Evolutionary conservation across 1,139 yeast genomes (phyloP), one percentile per base, ranked within the genome.

Genomic region (Casaregolazyma suthepensis): DNA sequence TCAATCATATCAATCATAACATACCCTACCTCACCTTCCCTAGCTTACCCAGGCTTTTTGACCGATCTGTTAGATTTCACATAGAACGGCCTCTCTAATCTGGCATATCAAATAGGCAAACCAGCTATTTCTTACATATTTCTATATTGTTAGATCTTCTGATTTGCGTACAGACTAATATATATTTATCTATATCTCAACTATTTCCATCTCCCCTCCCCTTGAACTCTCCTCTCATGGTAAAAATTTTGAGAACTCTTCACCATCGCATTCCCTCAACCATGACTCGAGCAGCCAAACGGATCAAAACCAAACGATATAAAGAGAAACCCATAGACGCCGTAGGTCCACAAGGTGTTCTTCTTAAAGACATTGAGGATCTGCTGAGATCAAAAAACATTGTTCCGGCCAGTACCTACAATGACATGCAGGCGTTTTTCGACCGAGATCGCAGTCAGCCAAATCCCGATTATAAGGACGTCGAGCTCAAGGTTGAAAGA

Each of bases 281-380:
- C 43, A 43, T 46, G 40, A 23, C 47, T 35, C 23, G 52, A 19
- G 46, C 35, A 20, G 45, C 61, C 31, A 61, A 63, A 59, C 68
- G 63, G 59, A 68, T 66, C 63, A 76, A 71, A 56, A 62, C 66
- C 47, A 74, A 75, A 66, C 71, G 76, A 74, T 82, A 82, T 67
- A 83, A 80, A 67, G 75, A 79, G 22, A 84, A 84, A 61, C 77
- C 76, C 9, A 77, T 78, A 10, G 98, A 91, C 55, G 78, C 86
- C 13, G 87, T 95, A 0, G 79, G 94, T 0, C 89, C 96, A 12
- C 73, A 83, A 50, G 98, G 98, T 3, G 87, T 89, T 3, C 75
- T 93, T 49, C 80, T 82, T 56, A 75, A 74, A 59, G 98, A 93
- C 67, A 87, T 93, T 57, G 75, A 79, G 42, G 82, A 80, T 51